phyloP scores from a whole-genome alignment of 208 protist species.

The Acanthamoeba quina region DNA sequence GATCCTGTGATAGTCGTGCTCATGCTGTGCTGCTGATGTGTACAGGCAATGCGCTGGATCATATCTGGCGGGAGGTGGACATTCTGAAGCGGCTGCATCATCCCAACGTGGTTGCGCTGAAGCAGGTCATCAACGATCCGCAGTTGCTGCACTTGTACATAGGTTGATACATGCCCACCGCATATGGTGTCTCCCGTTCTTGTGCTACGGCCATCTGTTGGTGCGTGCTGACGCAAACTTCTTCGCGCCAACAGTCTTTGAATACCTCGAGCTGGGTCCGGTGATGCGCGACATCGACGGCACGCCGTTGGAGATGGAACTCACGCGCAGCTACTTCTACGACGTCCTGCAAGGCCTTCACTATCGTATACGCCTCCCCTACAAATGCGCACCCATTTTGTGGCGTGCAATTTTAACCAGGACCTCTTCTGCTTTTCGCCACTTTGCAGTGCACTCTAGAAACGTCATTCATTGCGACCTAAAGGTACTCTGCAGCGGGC shows the following conservation, averaged over 20 bases:
- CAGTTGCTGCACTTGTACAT: background rate
- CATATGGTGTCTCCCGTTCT: background rate
- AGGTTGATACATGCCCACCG: background rate
- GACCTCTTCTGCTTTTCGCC: background rate
- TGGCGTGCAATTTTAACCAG: background rate
- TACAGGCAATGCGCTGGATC: slow-evolving; percentile 49
- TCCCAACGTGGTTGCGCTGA: slow-evolving; percentile 46
- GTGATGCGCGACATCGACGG: slow-evolving; percentile 20
- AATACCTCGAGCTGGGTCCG: slow-evolving; percentile 57
- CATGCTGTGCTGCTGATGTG: background rate
- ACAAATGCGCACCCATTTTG: background rate
- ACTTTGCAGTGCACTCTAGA: background rate
- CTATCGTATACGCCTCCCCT: slow-evolving; percentile 20
- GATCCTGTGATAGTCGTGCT: background rate
- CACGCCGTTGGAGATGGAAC: slow-evolving; percentile 26
- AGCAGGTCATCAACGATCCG: slow-evolving; percentile 48
- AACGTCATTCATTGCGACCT: slow-evolving; percentile 33
- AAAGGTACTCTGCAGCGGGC: background rate
- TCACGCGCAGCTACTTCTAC: slow-evolving; percentile 43
- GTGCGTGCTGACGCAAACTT: background rate
- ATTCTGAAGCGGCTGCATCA: slow-evolving; percentile 59
- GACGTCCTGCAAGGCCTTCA: slow-evolving; percentile 44
- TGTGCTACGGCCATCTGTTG: background rate
- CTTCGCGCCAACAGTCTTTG: background rate
- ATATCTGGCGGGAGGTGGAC: slow-evolving; percentile 36